These are phyloP conservation scores for Lasiodiplodia sp. DNA, from an alignment of 2,329 filamentous ascomycete genomes.

Conservation along the genomic window DNA sequence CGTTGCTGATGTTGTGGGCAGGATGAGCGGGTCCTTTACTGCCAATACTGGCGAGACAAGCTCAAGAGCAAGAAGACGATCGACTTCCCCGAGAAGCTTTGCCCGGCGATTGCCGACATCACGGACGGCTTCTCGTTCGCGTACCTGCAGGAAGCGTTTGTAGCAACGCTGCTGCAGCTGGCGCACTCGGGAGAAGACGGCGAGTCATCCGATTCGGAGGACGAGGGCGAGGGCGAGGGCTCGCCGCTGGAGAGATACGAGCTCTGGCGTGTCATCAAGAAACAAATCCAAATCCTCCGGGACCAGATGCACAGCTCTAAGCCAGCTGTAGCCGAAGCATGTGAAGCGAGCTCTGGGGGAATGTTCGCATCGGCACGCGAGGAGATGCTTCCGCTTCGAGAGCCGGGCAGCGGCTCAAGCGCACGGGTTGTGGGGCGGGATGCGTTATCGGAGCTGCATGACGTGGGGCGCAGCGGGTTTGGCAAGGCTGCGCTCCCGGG, in stretches of 20 bases:
- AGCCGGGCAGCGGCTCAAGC: conserved; percentile 34
- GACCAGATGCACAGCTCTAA: conserved; percentile 59
- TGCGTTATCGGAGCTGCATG: conserved; percentile 15
- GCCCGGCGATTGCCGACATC: conserved; percentile 49
- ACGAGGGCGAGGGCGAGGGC: conserved; percentile 51
- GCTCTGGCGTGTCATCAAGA: conserved; percentile 69
- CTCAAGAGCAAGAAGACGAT: conserved; percentile 62
- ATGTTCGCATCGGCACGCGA: conserved; percentile 31
- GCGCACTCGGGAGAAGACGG: conserved; percentile 41
- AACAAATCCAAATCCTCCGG: conserved; percentile 66
- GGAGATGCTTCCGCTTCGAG: conserved; percentile 36
- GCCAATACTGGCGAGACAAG: conserved; percentile 68
- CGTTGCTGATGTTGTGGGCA: conserved; percentile 36
- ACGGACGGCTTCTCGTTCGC: conserved; percentile 55
- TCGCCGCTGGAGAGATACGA: conserved; percentile 59
- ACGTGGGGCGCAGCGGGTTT: conserved; percentile 4
- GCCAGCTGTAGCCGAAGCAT: conserved; percentile 21
- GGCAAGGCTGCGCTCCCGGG: conserved; percentile 8
- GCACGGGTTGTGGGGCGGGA: background rate
- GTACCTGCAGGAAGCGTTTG: conserved; percentile 55
- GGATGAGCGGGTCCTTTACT: conserved; percentile 65
- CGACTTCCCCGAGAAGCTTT: conserved; percentile 52
- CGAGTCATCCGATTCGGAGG: conserved; percentile 16
- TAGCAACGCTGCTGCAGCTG: conserved; percentile 49
- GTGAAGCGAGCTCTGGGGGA: conserved; percentile 1